Evolutionary conservation across 139 green algal species (phyloP).

Genomic region (Spirogloea muscicola): DNA sequence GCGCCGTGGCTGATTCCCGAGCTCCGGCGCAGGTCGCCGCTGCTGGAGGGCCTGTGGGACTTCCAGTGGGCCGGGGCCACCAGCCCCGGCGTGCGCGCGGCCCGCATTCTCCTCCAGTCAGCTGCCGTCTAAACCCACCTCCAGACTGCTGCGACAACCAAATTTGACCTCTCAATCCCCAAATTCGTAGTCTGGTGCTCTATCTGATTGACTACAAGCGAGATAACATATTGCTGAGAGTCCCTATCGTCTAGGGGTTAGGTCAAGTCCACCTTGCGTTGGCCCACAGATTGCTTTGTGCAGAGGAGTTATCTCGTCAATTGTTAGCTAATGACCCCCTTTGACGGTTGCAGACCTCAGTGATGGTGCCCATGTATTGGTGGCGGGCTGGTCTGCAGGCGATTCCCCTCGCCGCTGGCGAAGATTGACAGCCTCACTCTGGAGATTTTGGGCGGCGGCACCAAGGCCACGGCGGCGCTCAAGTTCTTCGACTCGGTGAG

Average conservation of each 20-base stretch:
- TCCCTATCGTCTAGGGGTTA: not conserved
- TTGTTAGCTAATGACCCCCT: not conserved
- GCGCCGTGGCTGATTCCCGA: no score
- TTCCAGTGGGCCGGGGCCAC: slow-evolving; percentile 31
- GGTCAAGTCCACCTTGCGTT: not conserved
- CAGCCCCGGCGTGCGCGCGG: slow-evolving; percentile 25
- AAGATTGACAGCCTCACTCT: slow-evolving; percentile 25
- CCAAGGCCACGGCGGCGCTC: slow-evolving; percentile 18
- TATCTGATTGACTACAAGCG: not conserved
- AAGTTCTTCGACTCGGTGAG: slow-evolving; percentile 16
- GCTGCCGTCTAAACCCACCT: no score
- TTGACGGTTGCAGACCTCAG: not conserved
- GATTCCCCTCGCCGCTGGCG: slow-evolving; percentile 19
- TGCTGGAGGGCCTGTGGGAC: slow-evolving; percentile 35
- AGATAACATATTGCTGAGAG: not conserved
- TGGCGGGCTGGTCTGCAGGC: not conserved
- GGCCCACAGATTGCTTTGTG: not conserved
- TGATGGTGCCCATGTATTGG: not conserved
- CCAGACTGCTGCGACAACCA: no score
- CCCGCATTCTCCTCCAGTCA: slow-evolving; percentile 25
- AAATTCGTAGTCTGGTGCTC: not conserved
- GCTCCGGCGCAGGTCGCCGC: slow-evolving; percentile 32
- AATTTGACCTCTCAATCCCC: no score
- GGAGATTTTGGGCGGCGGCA: slow-evolving; percentile 15
- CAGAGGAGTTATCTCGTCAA: not conserved